Evolutionary conservation across 257 asterid species (phyloP).

Genomic region (Eustoma russellianum): DNA sequence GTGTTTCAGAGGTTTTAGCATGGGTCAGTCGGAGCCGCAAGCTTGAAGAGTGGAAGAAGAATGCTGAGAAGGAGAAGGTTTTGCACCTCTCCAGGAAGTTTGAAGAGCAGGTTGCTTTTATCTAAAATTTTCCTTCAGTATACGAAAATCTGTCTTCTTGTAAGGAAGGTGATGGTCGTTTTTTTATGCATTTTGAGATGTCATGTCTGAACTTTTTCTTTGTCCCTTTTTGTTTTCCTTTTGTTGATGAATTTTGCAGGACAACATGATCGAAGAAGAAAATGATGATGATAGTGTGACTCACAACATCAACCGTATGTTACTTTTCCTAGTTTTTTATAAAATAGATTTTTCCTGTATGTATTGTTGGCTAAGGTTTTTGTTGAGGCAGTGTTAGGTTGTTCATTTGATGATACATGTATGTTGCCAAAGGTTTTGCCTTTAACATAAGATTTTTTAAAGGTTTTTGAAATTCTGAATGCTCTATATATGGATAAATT

Average conservation of each 20-base stretch:
- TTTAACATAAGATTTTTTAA: no score
- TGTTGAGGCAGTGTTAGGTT: no score
- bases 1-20: constrained; percentile 59
- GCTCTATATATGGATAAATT: no score
- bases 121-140: background rate
- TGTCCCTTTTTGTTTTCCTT: no score
- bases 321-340: constrained; percentile 4
- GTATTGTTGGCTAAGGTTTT: no score
- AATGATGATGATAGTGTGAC: constrained; percentile 56
- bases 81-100: constrained; percentile 72
- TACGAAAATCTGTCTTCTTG: background rate
- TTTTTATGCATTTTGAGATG: background rate
- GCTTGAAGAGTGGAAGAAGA: constrained; percentile 57
- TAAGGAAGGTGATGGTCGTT: background rate
- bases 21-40: constrained; percentile 87
- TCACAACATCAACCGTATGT: constrained; percentile 41
- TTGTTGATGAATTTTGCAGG: constrained; percentile 39
- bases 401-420: no score
- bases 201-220: no score
- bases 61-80: constrained; percentile 63
- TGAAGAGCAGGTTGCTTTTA: constrained; percentile 76
- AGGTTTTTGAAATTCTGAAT: no score
- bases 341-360: background rate
- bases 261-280: constrained; percentile 63
- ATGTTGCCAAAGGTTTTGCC: no score